Base-by-base conservation (phyloP, 495 filamentous ascomycete species). In the Podospora pseudoanserina region DNA sequence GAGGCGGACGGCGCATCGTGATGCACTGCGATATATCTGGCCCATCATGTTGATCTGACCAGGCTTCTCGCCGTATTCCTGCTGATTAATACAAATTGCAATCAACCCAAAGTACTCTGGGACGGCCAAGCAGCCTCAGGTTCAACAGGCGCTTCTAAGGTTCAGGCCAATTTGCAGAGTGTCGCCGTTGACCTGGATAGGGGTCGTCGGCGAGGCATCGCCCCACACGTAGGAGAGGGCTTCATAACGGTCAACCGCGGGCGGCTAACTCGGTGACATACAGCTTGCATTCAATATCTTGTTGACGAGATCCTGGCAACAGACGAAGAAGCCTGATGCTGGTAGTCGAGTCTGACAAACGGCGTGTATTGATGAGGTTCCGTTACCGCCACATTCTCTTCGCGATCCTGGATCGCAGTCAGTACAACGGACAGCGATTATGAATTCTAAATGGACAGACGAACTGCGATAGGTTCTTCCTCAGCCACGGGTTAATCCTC, bases 201-300 rank as follows among this genome's bases (percentile, higher is more conserved):
- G 27, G 0, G 53, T 54, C 0, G 27, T 44, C n/a, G 5, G 30
- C 1, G 39, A 60, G 18, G 65, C 28, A 56, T 77, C 66, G 5
- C 78, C 78, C 78, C 77, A 79, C 60, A 66, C 55, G 63, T 79
- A 79, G 9, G 78, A 79, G 0, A 79, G 53, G 13, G 77, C 74
- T 49, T 78, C 72, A 49, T 79, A 80, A 1, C 23, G 54, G 2
- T 57, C 30, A 0, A 53, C 39, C 0, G 67, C 57, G 6, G 6
- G 56, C 18, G 1, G 60, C 23, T 2, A 65, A 71, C 5, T 49
- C 49, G 0, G 65, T n/a, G 7, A 70, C 62, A n/a, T 65, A 20
- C 23, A 72, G 65, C 2, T 53, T 44, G 61, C 70, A 72, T 18
- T 34, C 44, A 13, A 72, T 26, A 9, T 56, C 44, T 4, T 66